Base-by-base conservation (phyloP, 192 early-diverging fungal genomes). In the Pilobolus umbonatus region DNA sequence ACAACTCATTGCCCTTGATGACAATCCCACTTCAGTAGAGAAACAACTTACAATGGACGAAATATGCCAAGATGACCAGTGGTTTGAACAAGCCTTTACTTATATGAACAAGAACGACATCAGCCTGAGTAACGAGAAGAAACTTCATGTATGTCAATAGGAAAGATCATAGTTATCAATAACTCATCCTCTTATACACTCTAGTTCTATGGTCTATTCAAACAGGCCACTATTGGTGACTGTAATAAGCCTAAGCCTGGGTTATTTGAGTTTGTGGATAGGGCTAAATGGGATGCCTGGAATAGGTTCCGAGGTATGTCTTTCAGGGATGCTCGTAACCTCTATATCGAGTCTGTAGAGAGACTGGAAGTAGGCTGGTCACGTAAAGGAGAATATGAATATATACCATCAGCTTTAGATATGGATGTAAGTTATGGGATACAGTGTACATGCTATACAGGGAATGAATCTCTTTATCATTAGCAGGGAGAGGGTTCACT, bases 271-370 rank as follows among this genome's bases (percentile, higher is more conserved):
- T 69, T 75, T 48, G 68, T 68, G 19, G 72, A 26, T 8, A 58
- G 75, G 11, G 65, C 75, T 5, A 77, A 77, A 60, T 76, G 72
- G 72, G 71, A 75, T 51, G 77, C 74, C 4, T 73, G 71, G 74
- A 51, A 73, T n/a, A 44, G 21, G 3, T n/a, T 60, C 21, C 36
- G 44, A 30, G 71, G 81, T 5, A 73, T 84, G 74, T 69, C 74
- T 4, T 55, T 69, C 22, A 44, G 67, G 29, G 44, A 64, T 4
- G 64, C 62, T 6, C 55, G 73, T 46, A 61, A 75, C 19, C n/a
- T 40, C 31, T 65, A 69, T 38, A 55, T 78, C 29, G 47, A 49
- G 6, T 30, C 45, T 4, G 56, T 64, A n/a, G 60, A 61, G 34
- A 45, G 49, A 12, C 48, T 69, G 3, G 40, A 64, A 4, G 55